Evolutionary conservation across 495 filamentous ascomycete genomes (phyloP).

Genomic region (Aspergillus kassunensis): DNA sequence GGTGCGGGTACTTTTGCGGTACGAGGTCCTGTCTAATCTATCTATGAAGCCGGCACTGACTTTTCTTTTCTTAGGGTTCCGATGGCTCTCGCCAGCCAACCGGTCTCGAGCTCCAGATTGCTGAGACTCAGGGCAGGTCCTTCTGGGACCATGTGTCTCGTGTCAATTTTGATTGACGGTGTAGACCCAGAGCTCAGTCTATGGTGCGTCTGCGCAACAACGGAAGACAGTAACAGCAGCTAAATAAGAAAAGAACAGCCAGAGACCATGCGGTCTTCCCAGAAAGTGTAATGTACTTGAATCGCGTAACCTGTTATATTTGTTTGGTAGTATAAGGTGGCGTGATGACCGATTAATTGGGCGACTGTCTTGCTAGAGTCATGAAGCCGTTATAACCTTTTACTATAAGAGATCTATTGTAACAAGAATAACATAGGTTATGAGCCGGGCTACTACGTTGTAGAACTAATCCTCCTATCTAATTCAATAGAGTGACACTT

Average conservation of each 20-base stretch:
- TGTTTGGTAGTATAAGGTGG: no score
- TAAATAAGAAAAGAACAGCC: constrained; percentile 37
- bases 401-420: no score
- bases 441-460: no score
- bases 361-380: no score
- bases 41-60: constrained; percentile 6
- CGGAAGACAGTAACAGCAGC: constrained; percentile 15
- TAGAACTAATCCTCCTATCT: no score
- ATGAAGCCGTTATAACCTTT: no score
- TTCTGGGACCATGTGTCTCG: constrained; percentile 81
- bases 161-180: constrained; percentile 76
- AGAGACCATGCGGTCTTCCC: constrained; percentile 69
- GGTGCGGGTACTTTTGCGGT: constrained; percentile 90
- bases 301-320: no score
- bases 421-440: no score
- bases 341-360: no score
- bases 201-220: constrained; percentile 24
- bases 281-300: constrained; percentile 61
- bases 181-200: constrained; percentile 37
- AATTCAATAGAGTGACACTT: no score
- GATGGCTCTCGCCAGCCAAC: constrained; percentile 82
- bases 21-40: constrained; percentile 26
- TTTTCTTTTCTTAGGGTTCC: constrained; percentile 39
- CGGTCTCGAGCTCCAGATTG: constrained; percentile 69
- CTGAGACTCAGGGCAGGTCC: constrained; percentile 73